Evolutionary conservation across 2,329 filamentous ascomycete genomes (phyloP).

Genomic region (Tolypocladium pustulatum): DNA sequence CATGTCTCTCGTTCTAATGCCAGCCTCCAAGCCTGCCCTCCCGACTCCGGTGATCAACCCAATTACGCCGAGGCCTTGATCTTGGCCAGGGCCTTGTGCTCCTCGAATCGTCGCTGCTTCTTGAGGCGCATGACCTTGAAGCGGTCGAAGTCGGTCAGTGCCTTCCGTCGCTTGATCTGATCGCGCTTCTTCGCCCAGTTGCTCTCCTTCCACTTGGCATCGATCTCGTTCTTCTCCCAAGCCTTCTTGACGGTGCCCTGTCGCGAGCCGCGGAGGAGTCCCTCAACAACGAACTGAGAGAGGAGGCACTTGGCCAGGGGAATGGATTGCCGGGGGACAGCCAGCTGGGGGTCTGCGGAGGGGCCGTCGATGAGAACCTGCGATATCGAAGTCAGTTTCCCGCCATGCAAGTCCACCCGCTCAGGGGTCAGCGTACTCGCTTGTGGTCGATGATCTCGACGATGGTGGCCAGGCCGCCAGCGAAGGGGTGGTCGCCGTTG

Average conservation of each 20-base stretch:
- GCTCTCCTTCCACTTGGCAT: conserved; percentile 85
- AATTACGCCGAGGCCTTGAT: conserved; percentile 71
- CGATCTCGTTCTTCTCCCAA: conserved; percentile 88
- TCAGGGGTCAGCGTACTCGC: conserved; percentile 66
- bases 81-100: conserved; percentile 93
- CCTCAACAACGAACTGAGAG: conserved; percentile 78
- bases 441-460: conserved; percentile 99
- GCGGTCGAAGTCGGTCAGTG: conserved; percentile 95
- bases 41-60: conserved; percentile 21
- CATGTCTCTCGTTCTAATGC: conserved; percentile 27
- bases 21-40: conserved; percentile 21
- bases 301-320: conserved; percentile 76
- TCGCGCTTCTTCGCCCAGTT: conserved; percentile 90
- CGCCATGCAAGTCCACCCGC: background rate
- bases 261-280: conserved; percentile 77
- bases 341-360: conserved; percentile 66
- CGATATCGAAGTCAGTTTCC: conserved; percentile 6
- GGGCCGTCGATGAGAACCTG: conserved; percentile 96
- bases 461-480: conserved; percentile 82
- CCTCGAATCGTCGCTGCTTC: conserved; percentile 99
- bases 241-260: conserved; percentile 72
- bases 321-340: conserved; percentile 79
- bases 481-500: conserved; percentile 65
- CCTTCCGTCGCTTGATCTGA: conserved; percentile 76
- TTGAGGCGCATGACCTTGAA: conserved; percentile 99